These are phyloP conservation scores for Trebouxia sp. DNA, from an alignment of 139 green algal species.

Conservation along the genomic window DNA sequence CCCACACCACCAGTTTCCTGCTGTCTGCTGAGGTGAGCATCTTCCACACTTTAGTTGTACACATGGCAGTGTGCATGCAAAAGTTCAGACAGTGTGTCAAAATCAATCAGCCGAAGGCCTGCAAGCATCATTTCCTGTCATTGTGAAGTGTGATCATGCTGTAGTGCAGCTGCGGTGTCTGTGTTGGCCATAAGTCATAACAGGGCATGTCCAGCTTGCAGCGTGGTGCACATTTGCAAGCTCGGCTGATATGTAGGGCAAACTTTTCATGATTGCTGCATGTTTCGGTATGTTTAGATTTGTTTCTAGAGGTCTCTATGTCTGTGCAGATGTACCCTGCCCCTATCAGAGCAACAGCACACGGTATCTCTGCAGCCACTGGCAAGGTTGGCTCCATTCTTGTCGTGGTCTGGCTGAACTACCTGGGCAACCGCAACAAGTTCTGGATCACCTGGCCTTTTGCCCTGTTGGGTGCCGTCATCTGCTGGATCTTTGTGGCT, in stretches of 20 bases:
- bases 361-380: slow-evolving; percentile 32
- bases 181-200: too few relatives aligned
- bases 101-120: too few relatives aligned
- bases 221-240: not conserved
- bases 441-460: slow-evolving; percentile 37
- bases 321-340: slow-evolving; percentile 30
- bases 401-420: slow-evolving; percentile 33
- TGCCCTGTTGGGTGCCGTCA: slow-evolving; percentile 21
- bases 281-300: too few relatives aligned
- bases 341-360: slow-evolving; percentile 21
- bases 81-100: too few relatives aligned
- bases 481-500: slow-evolving; percentile 31
- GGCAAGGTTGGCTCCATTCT: slow-evolving; percentile 33
- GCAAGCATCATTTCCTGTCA: too few relatives aligned
- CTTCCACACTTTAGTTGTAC: too few relatives aligned
- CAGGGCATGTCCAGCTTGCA: too few relatives aligned
- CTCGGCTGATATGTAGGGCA: too few relatives aligned
- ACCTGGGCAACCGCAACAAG: slow-evolving; percentile 12
- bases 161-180: not conserved
- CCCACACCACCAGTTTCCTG: slow-evolving; percentile 32
- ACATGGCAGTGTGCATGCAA: too few relatives aligned
- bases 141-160: too few relatives aligned
- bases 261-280: too few relatives aligned
- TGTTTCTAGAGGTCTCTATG: too few relatives aligned
- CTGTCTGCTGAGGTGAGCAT: slow-evolving; percentile 29